A percentile compares a stretch with the other conserved stretches of the same genome.
These are phyloP conservation scores for Colletotrichum tofieldiae DNA, from an alignment of 2,329 filamentous ascomycete species.

Conservation along the genomic window DNA sequence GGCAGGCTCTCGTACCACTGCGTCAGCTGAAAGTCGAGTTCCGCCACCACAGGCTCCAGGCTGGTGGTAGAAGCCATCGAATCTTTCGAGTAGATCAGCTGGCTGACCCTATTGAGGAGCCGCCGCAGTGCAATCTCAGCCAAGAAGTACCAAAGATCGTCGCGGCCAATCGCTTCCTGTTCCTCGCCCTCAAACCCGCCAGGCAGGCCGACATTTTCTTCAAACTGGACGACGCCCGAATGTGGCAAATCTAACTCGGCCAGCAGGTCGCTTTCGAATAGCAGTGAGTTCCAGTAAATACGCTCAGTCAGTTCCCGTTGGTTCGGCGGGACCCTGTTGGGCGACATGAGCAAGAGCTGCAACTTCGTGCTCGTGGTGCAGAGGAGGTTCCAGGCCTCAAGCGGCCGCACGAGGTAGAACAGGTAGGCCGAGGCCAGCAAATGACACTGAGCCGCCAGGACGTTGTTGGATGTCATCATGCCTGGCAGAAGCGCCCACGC, in stretches of 20 bases:
- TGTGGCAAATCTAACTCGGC: constrained; percentile 87
- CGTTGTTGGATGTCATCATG: constrained; percentile 85
- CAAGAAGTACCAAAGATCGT: constrained; percentile 89
- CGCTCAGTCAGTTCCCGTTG: constrained; percentile 82
- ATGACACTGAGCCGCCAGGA: constrained; percentile 85
- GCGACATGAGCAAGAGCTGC: constrained; percentile 82
- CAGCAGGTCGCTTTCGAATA: constrained; percentile 86
- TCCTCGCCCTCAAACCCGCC: constrained; percentile 84
- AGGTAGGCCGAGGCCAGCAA: constrained; percentile 86
- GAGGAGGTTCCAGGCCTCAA: constrained; percentile 87
- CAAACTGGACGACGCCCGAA: constrained; percentile 86
- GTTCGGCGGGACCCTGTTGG: constrained; percentile 78
- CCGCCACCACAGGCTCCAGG: constrained; percentile 83
- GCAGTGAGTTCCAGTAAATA: constrained; percentile 87
- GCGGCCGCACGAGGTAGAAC: constrained; percentile 85
- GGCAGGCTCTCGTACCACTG: constrained; percentile 90
- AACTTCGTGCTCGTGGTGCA: constrained; percentile 87
- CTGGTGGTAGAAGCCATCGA: constrained; percentile 80
- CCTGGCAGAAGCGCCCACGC: constrained; percentile 84
- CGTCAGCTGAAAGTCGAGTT: constrained; percentile 85
- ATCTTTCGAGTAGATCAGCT: constrained; percentile 84
- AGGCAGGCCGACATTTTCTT: constrained; percentile 84
- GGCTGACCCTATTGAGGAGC: constrained; percentile 83
- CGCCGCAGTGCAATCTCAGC: constrained; percentile 86
- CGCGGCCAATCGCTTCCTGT: constrained; percentile 74